Evolutionary conservation across 225 moss, liverwort and hornwort genomes (phyloP).

Genomic region (Straminergon stramineum): DNA sequence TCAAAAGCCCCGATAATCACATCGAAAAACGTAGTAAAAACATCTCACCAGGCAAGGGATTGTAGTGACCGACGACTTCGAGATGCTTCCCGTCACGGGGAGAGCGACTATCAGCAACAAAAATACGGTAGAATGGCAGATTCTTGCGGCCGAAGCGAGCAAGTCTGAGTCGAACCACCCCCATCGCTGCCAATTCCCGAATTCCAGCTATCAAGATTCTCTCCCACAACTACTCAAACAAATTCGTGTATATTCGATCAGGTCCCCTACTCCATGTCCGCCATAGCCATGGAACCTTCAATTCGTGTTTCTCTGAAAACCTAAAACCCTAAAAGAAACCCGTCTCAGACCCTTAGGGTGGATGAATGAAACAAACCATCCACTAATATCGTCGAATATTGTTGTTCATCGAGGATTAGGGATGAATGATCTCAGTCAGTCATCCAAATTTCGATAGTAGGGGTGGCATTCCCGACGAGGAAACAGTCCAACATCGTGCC

Average conservation of each 20-base stretch:
- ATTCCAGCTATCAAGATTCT: not conserved
- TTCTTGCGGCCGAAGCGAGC: conserved; percentile 91
- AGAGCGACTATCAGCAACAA: conserved; percentile 76
- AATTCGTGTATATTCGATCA: not conserved
- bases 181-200: conserved; percentile 28
- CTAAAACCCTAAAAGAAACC: not conserved
- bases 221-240: not conserved
- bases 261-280: not conserved
- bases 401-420: not conserved
- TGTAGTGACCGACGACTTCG: conserved; percentile 88
- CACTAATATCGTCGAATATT: not conserved
- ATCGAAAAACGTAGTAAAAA: not conserved
- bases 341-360: no score
- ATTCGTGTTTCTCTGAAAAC: not conserved
- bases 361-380: not conserved
- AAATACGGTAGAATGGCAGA: conserved; percentile 82
- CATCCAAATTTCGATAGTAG: not conserved
- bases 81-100: conserved; percentile 92
- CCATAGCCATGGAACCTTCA: not conserved
- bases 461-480: not conserved
- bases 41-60: conserved; percentile 65
- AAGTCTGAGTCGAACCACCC: conserved; percentile 70
- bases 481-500: not conserved
- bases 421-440: not conserved
- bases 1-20: not conserved